Percentiles rank a stretch among this genome's conserved stretches.
These are phyloP conservation scores for Sechiopsis laciniata DNA, from an alignment of 306 rosid species.

Conservation along the genomic window DNA sequence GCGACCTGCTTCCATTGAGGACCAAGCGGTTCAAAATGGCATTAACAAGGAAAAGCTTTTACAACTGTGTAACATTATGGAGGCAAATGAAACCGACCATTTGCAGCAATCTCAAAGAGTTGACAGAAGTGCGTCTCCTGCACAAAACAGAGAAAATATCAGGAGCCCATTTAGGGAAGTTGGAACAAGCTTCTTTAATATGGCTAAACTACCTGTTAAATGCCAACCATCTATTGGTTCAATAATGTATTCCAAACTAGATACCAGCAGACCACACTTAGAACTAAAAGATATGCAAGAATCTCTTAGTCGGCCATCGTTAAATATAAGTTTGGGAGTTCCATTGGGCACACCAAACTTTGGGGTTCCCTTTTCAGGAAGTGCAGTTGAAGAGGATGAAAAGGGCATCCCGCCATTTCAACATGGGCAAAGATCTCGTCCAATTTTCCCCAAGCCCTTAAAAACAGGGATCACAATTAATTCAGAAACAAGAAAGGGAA, in stretches of 20 bases:
- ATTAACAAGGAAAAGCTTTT: constrained; percentile 75
- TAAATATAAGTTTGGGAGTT: constrained; percentile 68
- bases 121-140: constrained; percentile 32
- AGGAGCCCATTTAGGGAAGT: constrained; percentile 38
- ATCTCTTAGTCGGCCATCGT: constrained; percentile 49
- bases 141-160: constrained; percentile 37
- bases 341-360: constrained; percentile 42
- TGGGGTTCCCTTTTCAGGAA: constrained; percentile 43
- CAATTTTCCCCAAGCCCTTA: constrained; percentile 61
- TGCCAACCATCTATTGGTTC: constrained; percentile 47
- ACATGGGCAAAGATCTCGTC: constrained; percentile 59
- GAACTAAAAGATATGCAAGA: constrained; percentile 49
- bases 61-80: constrained; percentile 74
- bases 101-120: constrained; percentile 47
- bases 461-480: constrained; percentile 38
- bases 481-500: constrained; percentile 46
- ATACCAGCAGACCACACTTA: constrained; percentile 41
- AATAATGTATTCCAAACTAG: constrained; percentile 42
- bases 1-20: constrained; percentile 42
- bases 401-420: constrained; percentile 54
- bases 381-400: constrained; percentile 48
- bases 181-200: constrained; percentile 45
- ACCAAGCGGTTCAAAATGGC: constrained; percentile 32
- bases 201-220: constrained; percentile 37
- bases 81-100: constrained; percentile 57